Base-by-base conservation (phyloP, 352 stramenopile genomes). In the Peronosclerospora sorghi region DNA sequence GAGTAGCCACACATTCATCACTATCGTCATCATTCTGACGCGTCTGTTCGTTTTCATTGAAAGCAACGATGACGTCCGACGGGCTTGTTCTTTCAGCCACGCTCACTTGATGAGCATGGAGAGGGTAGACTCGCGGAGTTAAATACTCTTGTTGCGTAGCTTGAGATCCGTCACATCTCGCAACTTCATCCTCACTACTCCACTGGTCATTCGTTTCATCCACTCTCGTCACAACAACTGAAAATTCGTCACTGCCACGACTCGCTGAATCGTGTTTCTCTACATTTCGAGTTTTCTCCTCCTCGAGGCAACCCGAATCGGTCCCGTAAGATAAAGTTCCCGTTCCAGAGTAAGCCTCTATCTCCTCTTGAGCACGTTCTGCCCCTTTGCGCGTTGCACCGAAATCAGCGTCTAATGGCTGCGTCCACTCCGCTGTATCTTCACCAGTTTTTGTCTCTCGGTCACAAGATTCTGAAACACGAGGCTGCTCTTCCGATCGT, bases 1-100 rank as follows among this genome's bases (percentile, higher is more conserved):
- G 71, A 4, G 71, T 86, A 13, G 67, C 48, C 8, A 66, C 46
- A 8, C 67, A 62, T 2, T 80, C 68, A 5, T 82, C 59, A 34
- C 62, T 49, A 1, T 68, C 62, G 2, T 74, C 43, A 9, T 52
- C 57, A 39, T 27, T 14, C 45, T 47, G 10, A 14, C 18, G 23
- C 20, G 32, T 42, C 3, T n/a, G n/a, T n/a, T n/a, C n/a, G n/a
- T 38, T 21, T 6, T 34, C 35, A 15, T n/a, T 32, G 0, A 41
- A 14, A 19, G 51, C 13, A 23, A n/a, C 34, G 35, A 21, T 30
- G 4, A 45, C 32, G 10, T 0, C 15, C 8, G 26, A 6, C 2
- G 27, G 18, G 13, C 1, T 12, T 14, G 2, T 20, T 7, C 12
- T 10, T 41, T 54, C 49, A 12, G 7, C 8, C 6, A 32, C 27